A percentile compares a stretch with the other conserved stretches of the same genome.
phyloP scores from a whole-genome alignment of 164 flowering plant species.

The Umbilicus rupestris region DNA sequence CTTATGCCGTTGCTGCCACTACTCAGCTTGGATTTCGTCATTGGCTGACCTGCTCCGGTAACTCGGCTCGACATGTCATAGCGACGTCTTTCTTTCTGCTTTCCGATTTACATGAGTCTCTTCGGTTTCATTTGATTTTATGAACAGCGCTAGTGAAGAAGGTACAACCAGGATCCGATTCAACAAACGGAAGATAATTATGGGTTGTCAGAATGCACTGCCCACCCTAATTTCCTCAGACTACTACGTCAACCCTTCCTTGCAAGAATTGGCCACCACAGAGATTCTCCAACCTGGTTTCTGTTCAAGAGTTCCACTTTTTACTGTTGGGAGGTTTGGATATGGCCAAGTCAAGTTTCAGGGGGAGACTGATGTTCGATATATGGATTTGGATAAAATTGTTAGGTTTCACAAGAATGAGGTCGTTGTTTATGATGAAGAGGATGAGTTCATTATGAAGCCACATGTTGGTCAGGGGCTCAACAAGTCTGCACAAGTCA shows the following conservation, averaged over 20 bases:
- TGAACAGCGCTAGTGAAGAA: not conserved
- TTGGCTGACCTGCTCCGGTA: too few species aligned
- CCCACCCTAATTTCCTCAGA: conserved; percentile 51
- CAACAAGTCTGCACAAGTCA: conserved; percentile 86
- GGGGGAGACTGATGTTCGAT: conserved; percentile 80
- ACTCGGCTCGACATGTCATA: not conserved
- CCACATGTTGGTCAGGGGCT: conserved; percentile 83
- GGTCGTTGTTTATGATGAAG: conserved; percentile 78
- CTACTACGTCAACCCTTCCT: conserved; percentile 58
- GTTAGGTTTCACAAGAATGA: conserved; percentile 58
- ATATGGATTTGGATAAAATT: conserved; percentile 58
- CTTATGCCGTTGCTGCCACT: not conserved
- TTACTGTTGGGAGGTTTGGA: conserved; percentile 75
- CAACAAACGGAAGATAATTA: conserved; percentile 25
- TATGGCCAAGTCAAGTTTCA: conserved; percentile 66
- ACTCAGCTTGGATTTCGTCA: not conserved
- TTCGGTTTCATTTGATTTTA: not conserved
- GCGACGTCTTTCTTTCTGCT: not conserved
- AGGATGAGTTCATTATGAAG: conserved; percentile 29
- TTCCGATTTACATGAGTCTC: not conserved
- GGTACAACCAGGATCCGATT: not conserved
- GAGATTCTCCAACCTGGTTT: conserved; percentile 50
- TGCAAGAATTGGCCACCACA: conserved; percentile 38
- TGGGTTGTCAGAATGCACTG: conserved; percentile 18
- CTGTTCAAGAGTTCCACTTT: conserved; percentile 51